A percentile compares a stretch with the other conserved stretches of the same genome.
These are phyloP conservation scores for Dunaliella salina DNA, from an alignment of 163 green algal species.

Conservation along the genomic window DNA sequence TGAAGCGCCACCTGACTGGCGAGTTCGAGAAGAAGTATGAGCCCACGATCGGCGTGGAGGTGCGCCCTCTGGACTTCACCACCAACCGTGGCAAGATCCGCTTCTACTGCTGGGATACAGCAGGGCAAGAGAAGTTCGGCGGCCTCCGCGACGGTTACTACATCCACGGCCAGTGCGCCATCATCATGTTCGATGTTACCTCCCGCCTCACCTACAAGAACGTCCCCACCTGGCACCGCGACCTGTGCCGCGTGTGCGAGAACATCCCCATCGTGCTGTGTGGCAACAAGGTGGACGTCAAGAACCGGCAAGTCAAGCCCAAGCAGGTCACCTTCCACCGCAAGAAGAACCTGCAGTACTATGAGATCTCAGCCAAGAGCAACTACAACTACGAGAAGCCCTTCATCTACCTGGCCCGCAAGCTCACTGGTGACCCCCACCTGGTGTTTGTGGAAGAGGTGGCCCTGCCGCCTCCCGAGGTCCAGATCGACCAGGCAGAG, in stretches of 20 bases:
- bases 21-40: conserved; percentile 99
- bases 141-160: conserved; percentile 99
- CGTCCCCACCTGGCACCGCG: conserved; percentile 97
- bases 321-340: conserved; percentile 95
- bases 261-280: conserved; percentile 99
- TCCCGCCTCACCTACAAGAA: conserved; percentile 99
- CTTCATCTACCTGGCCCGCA: conserved; percentile 99
- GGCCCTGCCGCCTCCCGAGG: conserved; percentile 89
- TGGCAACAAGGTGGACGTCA: conserved; percentile 99
- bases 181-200: conserved; percentile 99
- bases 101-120: conserved; percentile 99
- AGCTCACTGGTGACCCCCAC: conserved; percentile 92
- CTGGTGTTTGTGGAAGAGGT: conserved; percentile 98
- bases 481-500: conserved; percentile 88
- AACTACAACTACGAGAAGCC: conserved; percentile 99
- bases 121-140: conserved; percentile 98
- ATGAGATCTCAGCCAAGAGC: conserved; percentile 98
- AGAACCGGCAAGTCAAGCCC: conserved; percentile 99
- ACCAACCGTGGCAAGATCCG: conserved; percentile 96
- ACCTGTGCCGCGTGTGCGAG: conserved; percentile 98
- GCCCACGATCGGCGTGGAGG: conserved; percentile 98
- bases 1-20: conserved; percentile 97
- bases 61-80: conserved; percentile 97
- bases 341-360: conserved; percentile 99
- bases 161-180: conserved; percentile 98